Evolutionary conservation across 2,329 filamentous ascomycete species (phyloP).

Genomic region (Fusarium dimerum): DNA sequence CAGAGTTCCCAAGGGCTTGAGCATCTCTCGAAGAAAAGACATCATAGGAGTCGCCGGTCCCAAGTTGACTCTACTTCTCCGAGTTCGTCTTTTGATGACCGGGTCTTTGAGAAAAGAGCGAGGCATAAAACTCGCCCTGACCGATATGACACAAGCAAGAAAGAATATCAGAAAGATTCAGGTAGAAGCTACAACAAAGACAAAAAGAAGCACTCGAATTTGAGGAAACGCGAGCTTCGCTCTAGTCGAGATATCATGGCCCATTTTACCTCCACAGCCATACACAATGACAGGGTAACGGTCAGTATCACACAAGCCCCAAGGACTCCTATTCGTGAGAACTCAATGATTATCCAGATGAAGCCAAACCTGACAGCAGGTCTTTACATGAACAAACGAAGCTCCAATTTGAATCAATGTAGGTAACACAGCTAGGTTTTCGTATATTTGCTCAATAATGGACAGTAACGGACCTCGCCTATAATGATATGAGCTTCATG

Average conservation of each 20-base stretch:
- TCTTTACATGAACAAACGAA: slow-evolving; percentile 36
- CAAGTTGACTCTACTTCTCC: background rate
- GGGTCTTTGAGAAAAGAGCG: slow-evolving; percentile 48
- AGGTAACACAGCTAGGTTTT: background rate
- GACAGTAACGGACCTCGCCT: slow-evolving; percentile 51
- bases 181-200: slow-evolving; percentile 6
- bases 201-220: slow-evolving; percentile 4
- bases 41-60: slow-evolving; percentile 1
- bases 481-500: slow-evolving; percentile 53
- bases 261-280: slow-evolving; percentile 56
- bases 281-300: slow-evolving; percentile 42
- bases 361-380: slow-evolving; percentile 36
- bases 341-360: slow-evolving; percentile 25
- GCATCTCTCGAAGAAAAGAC: slow-evolving; percentile 8
- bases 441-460: background rate
- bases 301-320: slow-evolving; percentile 22
- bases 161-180: background rate
- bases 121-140: slow-evolving; percentile 58
- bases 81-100: background rate
- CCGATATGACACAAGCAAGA: slow-evolving; percentile 51
- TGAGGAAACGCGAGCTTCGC: slow-evolving; percentile 31
- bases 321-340: background rate
- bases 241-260: slow-evolving; percentile 51
- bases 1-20: background rate
- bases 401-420: slow-evolving; percentile 21